phyloP scores from a whole-genome alignment of 768 basidiomycete genomes.

The Astraeus odoratus region DNA sequence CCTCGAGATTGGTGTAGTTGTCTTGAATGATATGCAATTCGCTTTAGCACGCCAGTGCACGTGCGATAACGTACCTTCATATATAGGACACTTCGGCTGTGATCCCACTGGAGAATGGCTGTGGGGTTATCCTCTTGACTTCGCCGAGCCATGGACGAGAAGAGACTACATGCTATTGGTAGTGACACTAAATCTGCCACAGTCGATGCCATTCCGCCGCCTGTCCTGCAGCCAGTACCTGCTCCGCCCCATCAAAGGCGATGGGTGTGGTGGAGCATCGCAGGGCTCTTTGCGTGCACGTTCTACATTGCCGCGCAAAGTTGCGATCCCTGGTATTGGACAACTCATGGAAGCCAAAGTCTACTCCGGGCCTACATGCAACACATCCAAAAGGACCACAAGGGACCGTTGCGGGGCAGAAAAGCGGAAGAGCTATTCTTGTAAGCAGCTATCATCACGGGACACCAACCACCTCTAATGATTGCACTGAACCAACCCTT shows the following conservation, averaged over 20 bases:
- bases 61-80: neutral
- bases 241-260: conserved; percentile 4
- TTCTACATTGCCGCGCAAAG: conserved; percentile 13
- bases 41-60: too few species aligned
- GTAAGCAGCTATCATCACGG: conserved; percentile 22
- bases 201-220: conserved; percentile 13
- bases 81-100: neutral
- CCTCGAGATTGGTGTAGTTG: too few species aligned
- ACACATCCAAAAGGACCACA: conserved; percentile 8
- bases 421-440: conserved; percentile 40
- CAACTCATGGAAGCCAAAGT: conserved; percentile 8
- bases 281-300: conserved; percentile 5
- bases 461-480: neutral
- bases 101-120: neutral
- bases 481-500: neutral
- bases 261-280: conserved; percentile 9
- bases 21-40: too few species aligned
- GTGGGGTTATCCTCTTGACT: too few species aligned
- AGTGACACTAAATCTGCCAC: neutral
- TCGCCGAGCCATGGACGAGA: conserved; percentile 15
- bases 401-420: conserved; percentile 24
- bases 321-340: neutral
- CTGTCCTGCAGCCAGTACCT: conserved; percentile 8
- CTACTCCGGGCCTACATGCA: conserved; percentile 15
- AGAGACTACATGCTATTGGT: conserved; percentile 1